Percentiles rank a stretch among this genome's conserved stretches.
Evolutionary conservation across 495 filamentous ascomycete species (phyloP).

Genomic region (Baudoinia panamericana): DNA sequence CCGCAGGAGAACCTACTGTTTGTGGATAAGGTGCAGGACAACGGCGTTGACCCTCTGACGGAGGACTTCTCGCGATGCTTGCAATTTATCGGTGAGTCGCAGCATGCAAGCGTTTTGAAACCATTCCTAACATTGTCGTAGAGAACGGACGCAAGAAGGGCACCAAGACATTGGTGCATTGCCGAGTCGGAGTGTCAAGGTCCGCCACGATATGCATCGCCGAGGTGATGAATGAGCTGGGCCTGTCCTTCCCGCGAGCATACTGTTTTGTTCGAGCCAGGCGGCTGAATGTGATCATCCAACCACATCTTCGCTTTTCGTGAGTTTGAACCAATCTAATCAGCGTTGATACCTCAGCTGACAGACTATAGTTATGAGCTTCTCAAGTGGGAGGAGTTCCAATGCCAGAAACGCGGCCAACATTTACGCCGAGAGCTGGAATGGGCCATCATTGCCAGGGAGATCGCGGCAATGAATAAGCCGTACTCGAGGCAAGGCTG

Average conservation of each 20-base stretch:
- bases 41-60: conserved; percentile 84
- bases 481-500: conserved; percentile 49
- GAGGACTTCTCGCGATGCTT: conserved; percentile 79
- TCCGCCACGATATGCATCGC: conserved; percentile 97
- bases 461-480: conserved; percentile 90
- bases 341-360: not conserved
- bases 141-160: conserved; percentile 61
- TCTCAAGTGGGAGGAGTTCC: conserved; percentile 84
- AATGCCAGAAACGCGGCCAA: conserved; percentile 34
- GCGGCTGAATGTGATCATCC: conserved; percentile 65
- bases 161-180: conserved; percentile 88
- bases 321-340: conserved; percentile 28
- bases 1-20: conserved; percentile 60
- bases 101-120: too few relatives aligned
- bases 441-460: conserved; percentile 75
- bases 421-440: conserved; percentile 64
- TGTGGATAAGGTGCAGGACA: conserved; percentile 81
- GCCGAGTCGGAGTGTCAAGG: conserved; percentile 86
- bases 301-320: conserved; percentile 57
- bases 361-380: conserved; percentile 44
- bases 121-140: conserved; percentile 32
- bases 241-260: conserved; percentile 76
- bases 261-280: conserved; percentile 94
- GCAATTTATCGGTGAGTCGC: conserved; percentile 71
- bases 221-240: conserved; percentile 75